Conservation (phyloP, 441 rosid species). For the Jatropha multifida region DNA sequence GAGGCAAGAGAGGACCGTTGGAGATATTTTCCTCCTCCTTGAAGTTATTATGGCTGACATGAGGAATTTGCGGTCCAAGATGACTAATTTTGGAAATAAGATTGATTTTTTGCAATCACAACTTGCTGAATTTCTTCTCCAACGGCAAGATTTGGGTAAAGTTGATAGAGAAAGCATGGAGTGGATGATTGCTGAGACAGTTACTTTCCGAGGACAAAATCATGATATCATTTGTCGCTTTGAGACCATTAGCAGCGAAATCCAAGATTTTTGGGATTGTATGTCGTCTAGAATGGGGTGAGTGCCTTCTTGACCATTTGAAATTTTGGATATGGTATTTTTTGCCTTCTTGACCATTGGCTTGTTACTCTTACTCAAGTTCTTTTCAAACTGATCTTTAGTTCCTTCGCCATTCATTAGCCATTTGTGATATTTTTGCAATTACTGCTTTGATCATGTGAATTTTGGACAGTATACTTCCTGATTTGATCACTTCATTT, state of each 20-base stretch:
- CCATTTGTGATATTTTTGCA: not conserved
- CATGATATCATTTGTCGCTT: not conserved
- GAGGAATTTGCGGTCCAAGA: constrained; percentile 11
- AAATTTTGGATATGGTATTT: not conserved
- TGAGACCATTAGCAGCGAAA: constrained; percentile 8
- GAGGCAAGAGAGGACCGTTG: not conserved
- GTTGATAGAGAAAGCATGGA: not conserved
- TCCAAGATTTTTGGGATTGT: constrained; percentile 20
- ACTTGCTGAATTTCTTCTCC: not conserved
- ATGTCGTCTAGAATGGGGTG: constrained; percentile 6
- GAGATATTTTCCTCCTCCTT: constrained; percentile 13
- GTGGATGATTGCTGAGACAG: constrained; percentile 12
- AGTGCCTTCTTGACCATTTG: not conserved
- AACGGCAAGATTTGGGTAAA: not conserved
- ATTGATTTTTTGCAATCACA: not conserved
- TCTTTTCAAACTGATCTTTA: not conserved
- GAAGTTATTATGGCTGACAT: constrained; percentile 9
- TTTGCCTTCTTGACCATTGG: not conserved
- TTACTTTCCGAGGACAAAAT: not conserved
- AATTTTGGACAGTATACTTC: not conserved
- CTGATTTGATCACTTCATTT: not conserved
- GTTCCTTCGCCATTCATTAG: not conserved
- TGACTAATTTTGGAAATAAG: constrained; percentile 1
- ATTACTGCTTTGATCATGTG: not conserved
- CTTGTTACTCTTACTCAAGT: not conserved